Conservation (phyloP, 352 stramenopile species). For the Phytophthora fragariae region DNA sequence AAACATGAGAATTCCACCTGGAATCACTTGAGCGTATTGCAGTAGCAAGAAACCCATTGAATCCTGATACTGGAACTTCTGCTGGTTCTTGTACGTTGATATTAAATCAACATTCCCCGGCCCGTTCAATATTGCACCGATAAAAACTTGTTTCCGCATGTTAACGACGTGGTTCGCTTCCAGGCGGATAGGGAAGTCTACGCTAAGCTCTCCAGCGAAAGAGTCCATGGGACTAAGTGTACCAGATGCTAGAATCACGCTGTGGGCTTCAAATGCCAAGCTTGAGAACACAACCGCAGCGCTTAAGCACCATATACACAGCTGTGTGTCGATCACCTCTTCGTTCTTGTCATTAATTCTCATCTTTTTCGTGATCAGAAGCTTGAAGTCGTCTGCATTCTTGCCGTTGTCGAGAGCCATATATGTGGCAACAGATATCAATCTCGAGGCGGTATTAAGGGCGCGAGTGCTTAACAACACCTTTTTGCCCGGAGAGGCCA, state of each 20-base stretch:
- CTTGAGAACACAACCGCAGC: constrained; percentile 80
- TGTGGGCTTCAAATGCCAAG: constrained; percentile 59
- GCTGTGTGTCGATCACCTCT: constrained; percentile 57
- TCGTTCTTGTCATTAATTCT: constrained; percentile 31
- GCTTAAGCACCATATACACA: constrained; percentile 87
- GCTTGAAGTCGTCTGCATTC: constrained; percentile 83
- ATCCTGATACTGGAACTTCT: constrained; percentile 84
- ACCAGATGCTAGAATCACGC: constrained; percentile 81
- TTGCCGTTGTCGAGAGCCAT: constrained; percentile 75
- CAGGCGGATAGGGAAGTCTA: constrained; percentile 80
- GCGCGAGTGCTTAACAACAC: constrained; percentile 52
- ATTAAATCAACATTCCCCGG: constrained; percentile 68
- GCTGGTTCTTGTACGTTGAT: constrained; percentile 81
- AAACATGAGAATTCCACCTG: constrained; percentile 84
- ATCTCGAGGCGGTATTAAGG: constrained; percentile 58
- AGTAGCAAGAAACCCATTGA: constrained; percentile 72
- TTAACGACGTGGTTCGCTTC: constrained; percentile 88
- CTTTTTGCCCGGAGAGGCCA: constrained; percentile 24
- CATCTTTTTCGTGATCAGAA: constrained; percentile 53
- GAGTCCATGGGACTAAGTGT: constrained; percentile 89
- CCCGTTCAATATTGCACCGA: constrained; percentile 70
- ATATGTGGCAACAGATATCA: constrained; percentile 78
- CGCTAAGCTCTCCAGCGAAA: constrained; percentile 80
- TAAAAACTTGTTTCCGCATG: constrained; percentile 82
- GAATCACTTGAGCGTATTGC: constrained; percentile 66